A percentile compares a stretch with the other conserved stretches of the same genome.
These are phyloP conservation scores for Naegleria fowleri DNA, from an alignment of 208 protist species.

Conservation along the genomic window DNA sequence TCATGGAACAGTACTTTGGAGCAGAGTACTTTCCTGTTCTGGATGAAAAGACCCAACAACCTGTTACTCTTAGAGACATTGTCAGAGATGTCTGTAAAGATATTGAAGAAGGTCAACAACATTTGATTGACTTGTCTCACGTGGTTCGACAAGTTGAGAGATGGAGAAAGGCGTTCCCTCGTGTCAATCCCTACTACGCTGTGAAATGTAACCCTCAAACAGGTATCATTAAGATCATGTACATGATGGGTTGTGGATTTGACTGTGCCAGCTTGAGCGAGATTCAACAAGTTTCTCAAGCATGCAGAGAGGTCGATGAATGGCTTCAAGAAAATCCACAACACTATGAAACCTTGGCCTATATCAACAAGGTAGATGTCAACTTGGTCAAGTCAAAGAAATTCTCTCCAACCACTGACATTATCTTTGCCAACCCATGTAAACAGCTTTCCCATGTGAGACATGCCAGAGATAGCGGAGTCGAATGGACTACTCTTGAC, in stretches of 20 bases:
- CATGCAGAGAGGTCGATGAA: neutral
- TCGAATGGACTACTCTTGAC: constrained; percentile 70
- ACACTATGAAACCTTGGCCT: neutral
- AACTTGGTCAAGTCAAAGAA: neutral
- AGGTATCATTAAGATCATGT: constrained; percentile 46
- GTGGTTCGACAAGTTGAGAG: constrained; percentile 61
- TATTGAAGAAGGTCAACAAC: constrained; percentile 56
- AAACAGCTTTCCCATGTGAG: constrained; percentile 62
- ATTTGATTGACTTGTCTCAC: constrained; percentile 63
- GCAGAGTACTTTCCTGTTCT: neutral
- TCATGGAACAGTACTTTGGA: neutral
- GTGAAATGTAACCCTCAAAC: constrained; percentile 67
- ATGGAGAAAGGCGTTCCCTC: constrained; percentile 59
- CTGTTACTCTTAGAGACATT: neutral
- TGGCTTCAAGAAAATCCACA: neutral
- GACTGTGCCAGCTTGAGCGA: constrained; percentile 67
- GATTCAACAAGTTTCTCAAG: constrained; percentile 52
- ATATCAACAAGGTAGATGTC: neutral
- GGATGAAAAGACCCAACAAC: neutral
- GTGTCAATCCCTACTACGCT: constrained; percentile 66
- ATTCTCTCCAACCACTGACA: constrained; percentile 3
- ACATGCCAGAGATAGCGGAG: constrained; percentile 49
- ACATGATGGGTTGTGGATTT: constrained; percentile 63
- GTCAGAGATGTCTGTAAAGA: constrained; percentile 9
- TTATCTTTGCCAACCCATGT: constrained; percentile 77